phyloP scores from a whole-genome alignment of 2,329 filamentous ascomycete genomes.

The Septoria linicola region DNA sequence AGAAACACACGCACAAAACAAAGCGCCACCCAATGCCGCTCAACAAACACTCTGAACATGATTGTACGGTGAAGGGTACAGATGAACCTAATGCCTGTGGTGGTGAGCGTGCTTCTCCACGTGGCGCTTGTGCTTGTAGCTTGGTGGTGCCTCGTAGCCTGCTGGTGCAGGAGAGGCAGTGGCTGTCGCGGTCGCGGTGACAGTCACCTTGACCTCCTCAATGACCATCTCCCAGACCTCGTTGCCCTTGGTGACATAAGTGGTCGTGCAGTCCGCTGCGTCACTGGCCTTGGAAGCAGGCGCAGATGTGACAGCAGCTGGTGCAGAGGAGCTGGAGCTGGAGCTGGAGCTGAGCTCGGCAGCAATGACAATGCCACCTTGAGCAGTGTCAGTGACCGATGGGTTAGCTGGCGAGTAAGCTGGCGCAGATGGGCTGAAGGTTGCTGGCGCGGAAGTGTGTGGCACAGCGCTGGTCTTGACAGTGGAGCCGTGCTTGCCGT shows the following conservation, averaged over 20 bases:
- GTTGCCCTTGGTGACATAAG: slow-evolving; percentile 44
- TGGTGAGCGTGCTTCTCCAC: slow-evolving; percentile 33
- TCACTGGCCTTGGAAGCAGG: slow-evolving; percentile 31
- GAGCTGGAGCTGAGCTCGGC: slow-evolving; percentile 2
- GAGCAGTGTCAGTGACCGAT: slow-evolving; percentile 26
- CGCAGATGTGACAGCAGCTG: slow-evolving; percentile 9
- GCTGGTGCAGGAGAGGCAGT: slow-evolving; percentile 30
- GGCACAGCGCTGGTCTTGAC: slow-evolving; percentile 8
- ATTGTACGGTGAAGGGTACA: neutral
- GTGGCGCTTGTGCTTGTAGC: slow-evolving; percentile 34
- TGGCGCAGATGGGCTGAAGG: slow-evolving; percentile 21
- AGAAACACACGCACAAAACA: neutral
- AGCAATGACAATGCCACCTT: slow-evolving; percentile 28
- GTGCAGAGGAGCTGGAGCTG: slow-evolving; percentile 3
- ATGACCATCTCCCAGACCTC: slow-evolving; percentile 48
- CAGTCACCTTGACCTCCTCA: slow-evolving; percentile 45
- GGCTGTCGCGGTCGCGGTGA: slow-evolving; percentile 40
- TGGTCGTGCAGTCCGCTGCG: slow-evolving; percentile 39
- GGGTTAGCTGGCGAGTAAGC: slow-evolving; percentile 31
- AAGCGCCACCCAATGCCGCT: slow-evolving; percentile 18
- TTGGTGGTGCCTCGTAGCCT: slow-evolving; percentile 19
- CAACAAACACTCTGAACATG: slow-evolving; percentile 12
- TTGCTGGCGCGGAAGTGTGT: slow-evolving; percentile 18
- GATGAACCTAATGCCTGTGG: slow-evolving; percentile 15
- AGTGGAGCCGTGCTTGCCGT: slow-evolving; percentile 5